Percentiles rank a stretch among this genome's conserved stretches.
Conservation (phyloP, 2,329 filamentous ascomycete genomes). For the Didymellaceae sp. region DNA sequence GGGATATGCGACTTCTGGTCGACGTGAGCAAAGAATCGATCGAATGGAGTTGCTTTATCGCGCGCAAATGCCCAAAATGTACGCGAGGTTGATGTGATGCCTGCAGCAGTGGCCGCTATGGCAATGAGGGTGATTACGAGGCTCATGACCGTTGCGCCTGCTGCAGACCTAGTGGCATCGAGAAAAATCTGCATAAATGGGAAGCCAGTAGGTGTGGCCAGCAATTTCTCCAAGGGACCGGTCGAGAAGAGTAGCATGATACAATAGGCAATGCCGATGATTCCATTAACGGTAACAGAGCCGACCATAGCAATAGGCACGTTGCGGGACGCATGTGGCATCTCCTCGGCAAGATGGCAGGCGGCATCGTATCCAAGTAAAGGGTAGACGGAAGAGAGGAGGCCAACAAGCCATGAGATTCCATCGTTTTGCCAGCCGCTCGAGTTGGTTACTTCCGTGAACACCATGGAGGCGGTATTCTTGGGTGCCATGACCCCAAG, state of each 20-base stretch:
- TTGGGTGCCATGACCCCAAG: constrained; percentile 31
- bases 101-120: constrained; percentile 30
- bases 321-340: constrained; percentile 32
- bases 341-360: constrained; percentile 49
- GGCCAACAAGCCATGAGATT: constrained; percentile 33
- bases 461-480: constrained; percentile 28
- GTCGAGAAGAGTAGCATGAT: constrained; percentile 55
- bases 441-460: constrained; percentile 25
- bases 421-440: constrained; percentile 32
- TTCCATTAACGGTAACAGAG: constrained; percentile 51
- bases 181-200: constrained; percentile 58
- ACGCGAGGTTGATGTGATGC: constrained; percentile 47
- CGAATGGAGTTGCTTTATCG: constrained; percentile 49
- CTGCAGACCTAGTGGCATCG: constrained; percentile 24
- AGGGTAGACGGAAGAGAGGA: constrained; percentile 32
- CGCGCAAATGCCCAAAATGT: constrained; percentile 51
- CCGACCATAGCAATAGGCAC: constrained; percentile 46
- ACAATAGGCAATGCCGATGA: constrained; percentile 54
- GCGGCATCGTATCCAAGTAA: constrained; percentile 50
- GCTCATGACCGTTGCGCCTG: constrained; percentile 54
- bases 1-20: constrained; percentile 43
- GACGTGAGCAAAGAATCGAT: constrained; percentile 48
- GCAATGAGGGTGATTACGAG: constrained; percentile 20
- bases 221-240: constrained; percentile 48
- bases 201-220: constrained; percentile 50